Evolutionary conservation across 345 rosid genomes (phyloP).

Genomic region (Euclidium syriacum): DNA sequence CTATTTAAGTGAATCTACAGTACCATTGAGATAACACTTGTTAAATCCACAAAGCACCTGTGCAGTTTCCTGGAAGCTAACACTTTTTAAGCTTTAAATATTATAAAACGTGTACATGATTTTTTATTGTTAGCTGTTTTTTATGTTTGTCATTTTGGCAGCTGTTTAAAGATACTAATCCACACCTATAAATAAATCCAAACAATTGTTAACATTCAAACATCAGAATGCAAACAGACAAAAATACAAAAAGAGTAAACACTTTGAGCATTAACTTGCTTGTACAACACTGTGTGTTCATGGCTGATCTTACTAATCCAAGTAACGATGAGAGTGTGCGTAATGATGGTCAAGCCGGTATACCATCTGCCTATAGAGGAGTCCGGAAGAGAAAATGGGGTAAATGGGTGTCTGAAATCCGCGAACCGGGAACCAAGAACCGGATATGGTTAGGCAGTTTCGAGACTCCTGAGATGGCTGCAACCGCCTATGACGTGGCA

Average conservation of each 20-base stretch:
- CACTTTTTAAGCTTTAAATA: not conserved
- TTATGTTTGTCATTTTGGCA: too few species aligned
- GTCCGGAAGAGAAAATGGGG: slow-evolving; percentile 93
- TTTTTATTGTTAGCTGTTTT: too few species aligned
- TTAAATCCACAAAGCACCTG: slow-evolving; percentile 11
- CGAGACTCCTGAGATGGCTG: slow-evolving; percentile 90
- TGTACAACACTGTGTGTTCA: slow-evolving; percentile 16
- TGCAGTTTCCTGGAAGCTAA: slow-evolving; percentile 23
- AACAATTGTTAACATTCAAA: slow-evolving; percentile 10
- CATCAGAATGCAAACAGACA: slow-evolving; percentile 10
- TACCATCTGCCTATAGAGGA: slow-evolving; percentile 50
- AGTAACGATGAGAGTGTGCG: not conserved
- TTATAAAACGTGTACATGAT: slow-evolving; percentile 15
- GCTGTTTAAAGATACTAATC: slow-evolving; percentile 19
- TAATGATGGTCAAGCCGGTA: slow-evolving; percentile 15
- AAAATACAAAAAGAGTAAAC: not conserved
- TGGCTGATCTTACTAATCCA: slow-evolving; percentile 21
- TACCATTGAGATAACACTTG: slow-evolving; percentile 25
- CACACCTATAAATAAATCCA: slow-evolving; percentile 24
- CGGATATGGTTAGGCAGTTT: slow-evolving; percentile 93
- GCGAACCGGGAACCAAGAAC: slow-evolving; percentile 80
- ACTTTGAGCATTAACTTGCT: not conserved
- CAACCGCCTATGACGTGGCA: slow-evolving; percentile 85
- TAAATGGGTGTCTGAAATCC: slow-evolving; percentile 94
- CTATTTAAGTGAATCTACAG: slow-evolving; percentile 24